Percentiles rank a stretch among this genome's conserved stretches.
phyloP scores from a whole-genome alignment of 148 eudicot species.

The Chenopodium quinoa region DNA sequence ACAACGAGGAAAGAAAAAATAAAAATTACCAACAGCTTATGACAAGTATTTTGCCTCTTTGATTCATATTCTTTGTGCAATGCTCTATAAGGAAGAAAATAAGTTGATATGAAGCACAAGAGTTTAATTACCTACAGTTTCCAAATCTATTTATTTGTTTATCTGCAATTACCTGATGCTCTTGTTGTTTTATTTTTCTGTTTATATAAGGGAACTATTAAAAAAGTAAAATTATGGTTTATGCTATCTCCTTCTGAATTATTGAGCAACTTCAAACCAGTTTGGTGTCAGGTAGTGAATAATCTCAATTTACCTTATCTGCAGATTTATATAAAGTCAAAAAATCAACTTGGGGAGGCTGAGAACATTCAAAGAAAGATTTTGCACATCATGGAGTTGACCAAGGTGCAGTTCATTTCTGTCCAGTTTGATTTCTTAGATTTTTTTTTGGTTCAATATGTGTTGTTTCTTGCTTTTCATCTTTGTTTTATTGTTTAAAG shows the following conservation, averaged over 20 bases:
- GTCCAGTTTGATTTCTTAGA: constrained; percentile 2
- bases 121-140: not conserved
- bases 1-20: no score
- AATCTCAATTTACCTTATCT: constrained; percentile 19
- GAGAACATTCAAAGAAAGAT: constrained; percentile 70
- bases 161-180: not conserved
- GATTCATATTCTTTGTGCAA: not conserved
- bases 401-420: constrained; percentile 52
- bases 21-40: no score
- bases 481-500: not conserved
- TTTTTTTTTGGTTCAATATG: not conserved
- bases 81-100: not conserved
- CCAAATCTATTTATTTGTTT: not conserved
- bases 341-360: constrained; percentile 53
- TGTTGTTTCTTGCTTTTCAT: not conserved
- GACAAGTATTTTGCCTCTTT: not conserved
- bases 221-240: not conserved
- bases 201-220: no score
- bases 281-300: not conserved
- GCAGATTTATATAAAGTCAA: constrained; percentile 64
- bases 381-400: constrained; percentile 75
- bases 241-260: not conserved
- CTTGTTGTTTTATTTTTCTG: no score
- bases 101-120: not conserved
- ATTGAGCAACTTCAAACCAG: not conserved